Percentiles rank a stretch among this genome's conserved stretches.
phyloP scores from a whole-genome alignment of 2,329 filamentous ascomycete genomes.

The Pseudogymnoascus sp. region DNA sequence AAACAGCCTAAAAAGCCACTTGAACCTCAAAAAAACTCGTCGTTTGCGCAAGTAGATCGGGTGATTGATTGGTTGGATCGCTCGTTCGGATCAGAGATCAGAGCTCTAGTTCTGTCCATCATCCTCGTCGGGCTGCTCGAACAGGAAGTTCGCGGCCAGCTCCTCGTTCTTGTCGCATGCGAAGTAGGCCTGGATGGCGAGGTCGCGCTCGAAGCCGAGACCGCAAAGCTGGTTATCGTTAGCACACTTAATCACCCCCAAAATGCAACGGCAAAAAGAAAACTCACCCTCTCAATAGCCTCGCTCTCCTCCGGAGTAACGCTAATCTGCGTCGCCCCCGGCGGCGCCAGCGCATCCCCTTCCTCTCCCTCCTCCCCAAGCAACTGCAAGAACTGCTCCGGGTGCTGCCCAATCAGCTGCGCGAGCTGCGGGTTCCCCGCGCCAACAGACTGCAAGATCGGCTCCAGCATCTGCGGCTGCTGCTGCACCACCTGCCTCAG shows the following conservation, averaged over 20 bases:
- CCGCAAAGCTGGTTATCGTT: slow-evolving; percentile 62
- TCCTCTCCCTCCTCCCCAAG: slow-evolving; percentile 82
- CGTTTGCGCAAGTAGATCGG: neutral
- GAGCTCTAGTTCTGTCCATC: slow-evolving; percentile 40
- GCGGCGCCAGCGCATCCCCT: slow-evolving; percentile 67
- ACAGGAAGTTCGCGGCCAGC: slow-evolving; percentile 93
- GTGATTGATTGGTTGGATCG: neutral
- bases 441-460: slow-evolving; percentile 91
- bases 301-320: slow-evolving; percentile 96
- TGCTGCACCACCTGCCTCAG: slow-evolving; percentile 94
- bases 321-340: slow-evolving; percentile 78
- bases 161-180: slow-evolving; percentile 99
- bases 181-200: slow-evolving; percentile 97
- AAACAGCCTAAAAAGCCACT: neutral
- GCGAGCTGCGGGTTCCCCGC: slow-evolving; percentile 92
- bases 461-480: slow-evolving; percentile 96
- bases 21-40: neutral
- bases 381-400: slow-evolving; percentile 85
- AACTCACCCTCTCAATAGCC: slow-evolving; percentile 83
- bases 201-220: slow-evolving; percentile 84
- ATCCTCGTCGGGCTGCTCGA: slow-evolving; percentile 89
- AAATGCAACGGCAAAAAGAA: slow-evolving; percentile 18
- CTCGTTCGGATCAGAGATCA: neutral
- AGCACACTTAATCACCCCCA: slow-evolving; percentile 16
- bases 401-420: slow-evolving; percentile 82